Conservation (phyloP, 2,329 filamentous ascomycete species). For the Ceratocystis cacaofunesta region DNA sequence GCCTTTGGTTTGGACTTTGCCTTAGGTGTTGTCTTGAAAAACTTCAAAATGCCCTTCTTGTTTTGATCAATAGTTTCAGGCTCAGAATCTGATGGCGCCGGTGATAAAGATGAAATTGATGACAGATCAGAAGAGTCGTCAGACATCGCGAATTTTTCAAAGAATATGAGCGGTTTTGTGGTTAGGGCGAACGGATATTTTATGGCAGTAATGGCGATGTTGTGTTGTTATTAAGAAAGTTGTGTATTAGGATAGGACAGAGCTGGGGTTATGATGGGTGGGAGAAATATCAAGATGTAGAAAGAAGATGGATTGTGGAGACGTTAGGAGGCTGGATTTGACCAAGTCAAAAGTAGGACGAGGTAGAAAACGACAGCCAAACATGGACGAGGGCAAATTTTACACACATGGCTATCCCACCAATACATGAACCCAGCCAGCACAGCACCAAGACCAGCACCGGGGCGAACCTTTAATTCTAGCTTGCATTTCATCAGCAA, state of each 20-base stretch:
- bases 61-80: constrained; percentile 39
- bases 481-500: not conserved
- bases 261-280: not conserved
- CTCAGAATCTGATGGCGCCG: constrained; percentile 31
- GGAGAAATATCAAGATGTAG: constrained; percentile 3
- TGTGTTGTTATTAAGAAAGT: constrained; percentile 1
- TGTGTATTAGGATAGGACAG: not conserved
- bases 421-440: constrained; percentile 1
- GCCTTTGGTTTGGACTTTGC: constrained; percentile 25
- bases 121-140: constrained; percentile 51
- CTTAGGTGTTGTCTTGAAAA: constrained; percentile 31
- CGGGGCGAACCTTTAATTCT: not conserved
- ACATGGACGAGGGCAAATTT: constrained; percentile 11
- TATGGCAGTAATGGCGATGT: not conserved
- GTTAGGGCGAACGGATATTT: not conserved
- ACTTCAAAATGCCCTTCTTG: constrained; percentile 50
- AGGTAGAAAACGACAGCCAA: constrained; percentile 12
- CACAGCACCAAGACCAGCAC: not conserved
- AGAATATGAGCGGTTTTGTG: not conserved
- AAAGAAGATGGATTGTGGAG: constrained; percentile 14
- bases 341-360: constrained; percentile 13
- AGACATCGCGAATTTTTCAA: constrained; percentile 21
- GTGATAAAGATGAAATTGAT: constrained; percentile 36
- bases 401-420: constrained; percentile 13
- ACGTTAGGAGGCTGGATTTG: constrained; percentile 14